Evolutionary conservation across 805 yeast species (phyloP), one percentile per base, ranked within the genome.

Genomic region (Nakazawaea ernobii): DNA sequence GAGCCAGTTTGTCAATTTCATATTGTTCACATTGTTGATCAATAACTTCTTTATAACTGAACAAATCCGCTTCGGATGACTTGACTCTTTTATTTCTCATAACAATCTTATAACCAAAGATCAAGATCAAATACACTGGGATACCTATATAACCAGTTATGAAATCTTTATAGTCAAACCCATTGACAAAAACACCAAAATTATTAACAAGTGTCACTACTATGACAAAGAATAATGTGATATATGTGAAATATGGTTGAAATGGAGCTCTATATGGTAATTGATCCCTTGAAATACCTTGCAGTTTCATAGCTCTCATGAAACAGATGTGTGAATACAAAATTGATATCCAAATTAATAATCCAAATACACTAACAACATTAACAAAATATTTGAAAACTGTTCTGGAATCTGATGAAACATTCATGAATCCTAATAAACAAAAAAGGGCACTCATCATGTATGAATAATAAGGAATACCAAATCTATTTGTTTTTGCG

Each of bases 271-370:
- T 59, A 61, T 65, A 71, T 14, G 62, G 61, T 58, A 71, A 66
- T 38, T 63, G 69, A n/a, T 48, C 61, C 59, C 75, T 63, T 52
- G 60, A 62, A 43, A 67, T 49, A 4, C 75, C 75, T 57, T 71
- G 76, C 3, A 65, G 71, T 55, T 65, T 65, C 54, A 68, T 68
- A 6, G 75, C 75, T 42, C 54, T 55, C 74, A 69, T 71, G 58
- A 71, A 71, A 46, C 70, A 63, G 49, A 71, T 66, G 55, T 71
- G 75, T 51, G 69, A 64, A 43, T 81, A 69, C 51, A 83, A 66
- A 55, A 86, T 84, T 45, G 86, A 75, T 36, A 81, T 70, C 91
- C 92, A 86, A 43, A 87, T 82, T 56, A 85, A 63, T 49, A 85
- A 69, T 53, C 91, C 91, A 48, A 84, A 79, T 55, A 85, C 80